These are phyloP conservation scores for Aspergillus olivimuriae DNA, from an alignment of 495 filamentous ascomycete species.

Conservation along the genomic window DNA sequence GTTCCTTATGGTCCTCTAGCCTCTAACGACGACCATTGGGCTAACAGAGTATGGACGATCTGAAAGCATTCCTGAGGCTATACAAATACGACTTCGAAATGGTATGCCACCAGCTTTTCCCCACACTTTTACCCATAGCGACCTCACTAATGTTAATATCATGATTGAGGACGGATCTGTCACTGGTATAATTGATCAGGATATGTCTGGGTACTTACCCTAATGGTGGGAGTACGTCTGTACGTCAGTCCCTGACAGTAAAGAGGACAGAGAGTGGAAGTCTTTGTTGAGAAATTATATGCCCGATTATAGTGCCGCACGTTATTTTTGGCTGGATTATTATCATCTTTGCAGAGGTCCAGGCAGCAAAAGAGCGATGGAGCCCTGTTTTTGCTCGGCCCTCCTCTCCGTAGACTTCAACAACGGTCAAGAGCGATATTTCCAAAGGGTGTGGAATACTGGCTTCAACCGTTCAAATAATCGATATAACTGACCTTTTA, in stretches of 20 bases:
- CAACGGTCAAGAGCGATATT: neutral
- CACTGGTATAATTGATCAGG: constrained; percentile 29
- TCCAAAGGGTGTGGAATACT: neutral
- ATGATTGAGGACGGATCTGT: constrained; percentile 21
- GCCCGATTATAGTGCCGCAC: constrained; percentile 13
- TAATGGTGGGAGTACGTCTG: constrained; percentile 28
- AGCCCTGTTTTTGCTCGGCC: neutral
- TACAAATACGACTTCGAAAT: too few species aligned
- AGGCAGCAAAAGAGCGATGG: neutral
- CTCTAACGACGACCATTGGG: too few species aligned
- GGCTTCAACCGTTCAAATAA: neutral
- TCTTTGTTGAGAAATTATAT: constrained; percentile 15
- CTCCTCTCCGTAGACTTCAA: too few species aligned
- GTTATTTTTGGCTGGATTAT: constrained; percentile 11
- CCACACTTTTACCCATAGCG: constrained; percentile 26
- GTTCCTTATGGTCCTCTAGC: too few species aligned
- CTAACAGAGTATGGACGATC: too few species aligned
- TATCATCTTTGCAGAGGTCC: constrained; percentile 3
- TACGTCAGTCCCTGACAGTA: constrained; percentile 1
- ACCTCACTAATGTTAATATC: constrained; percentile 25
- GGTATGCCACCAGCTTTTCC: constrained; percentile 18
- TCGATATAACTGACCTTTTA: neutral
- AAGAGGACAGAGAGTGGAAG: constrained; percentile 18
- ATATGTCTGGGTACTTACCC: constrained; percentile 25
- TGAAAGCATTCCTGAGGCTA: too few species aligned